Evolutionary conservation across 257 asterid genomes (phyloP).

Genomic region (Echium plantagineum): DNA sequence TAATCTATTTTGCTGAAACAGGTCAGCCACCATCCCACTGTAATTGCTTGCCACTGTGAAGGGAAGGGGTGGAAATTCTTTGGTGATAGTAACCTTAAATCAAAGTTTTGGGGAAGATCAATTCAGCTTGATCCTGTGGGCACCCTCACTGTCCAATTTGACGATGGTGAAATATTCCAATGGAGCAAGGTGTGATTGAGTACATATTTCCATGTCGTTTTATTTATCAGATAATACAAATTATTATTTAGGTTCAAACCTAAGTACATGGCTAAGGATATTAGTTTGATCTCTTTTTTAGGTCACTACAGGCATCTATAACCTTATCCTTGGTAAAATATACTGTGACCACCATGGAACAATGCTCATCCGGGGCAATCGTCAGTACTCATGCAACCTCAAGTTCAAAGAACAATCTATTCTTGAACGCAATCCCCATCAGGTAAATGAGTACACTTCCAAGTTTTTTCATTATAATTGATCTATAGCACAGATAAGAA

Average conservation of each 20-base stretch:
- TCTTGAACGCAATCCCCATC: constrained; percentile 91
- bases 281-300: constrained; percentile 19
- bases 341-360: constrained; percentile 89
- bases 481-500: neutral
- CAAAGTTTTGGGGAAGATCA: constrained; percentile 95
- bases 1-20: constrained; percentile 22
- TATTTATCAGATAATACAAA: neutral
- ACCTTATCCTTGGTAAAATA: constrained; percentile 80
- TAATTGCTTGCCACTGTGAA: constrained; percentile 95
- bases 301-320: constrained; percentile 89
- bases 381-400: constrained; percentile 76
- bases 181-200: constrained; percentile 78
- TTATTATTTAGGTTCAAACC: too few species aligned
- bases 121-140: constrained; percentile 95
- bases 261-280: neutral
- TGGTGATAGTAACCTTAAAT: constrained; percentile 84
- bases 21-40: constrained; percentile 99
- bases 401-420: constrained; percentile 95
- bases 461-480: neutral
- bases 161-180: constrained; percentile 84
- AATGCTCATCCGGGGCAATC: constrained; percentile 79
- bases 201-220: neutral
- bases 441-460: constrained; percentile 35
- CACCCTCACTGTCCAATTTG: constrained; percentile 69
- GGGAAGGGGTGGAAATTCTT: constrained; percentile 97